These are phyloP conservation scores for Amanita subjunquillea DNA, from an alignment of 768 basidiomycete genomes.

Conservation along the genomic window DNA sequence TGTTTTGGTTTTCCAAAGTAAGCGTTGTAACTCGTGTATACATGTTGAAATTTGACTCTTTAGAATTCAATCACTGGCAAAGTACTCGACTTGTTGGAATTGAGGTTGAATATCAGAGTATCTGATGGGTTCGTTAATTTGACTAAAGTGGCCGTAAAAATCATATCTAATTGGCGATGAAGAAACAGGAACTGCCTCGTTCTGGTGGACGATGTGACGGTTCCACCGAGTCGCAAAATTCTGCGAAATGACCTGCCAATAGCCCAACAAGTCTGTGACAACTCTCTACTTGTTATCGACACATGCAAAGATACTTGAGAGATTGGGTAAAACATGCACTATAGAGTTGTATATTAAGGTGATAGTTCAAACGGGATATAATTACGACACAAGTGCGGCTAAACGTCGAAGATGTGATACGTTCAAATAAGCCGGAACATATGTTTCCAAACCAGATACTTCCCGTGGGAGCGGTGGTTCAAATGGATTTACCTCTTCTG, in stretches of 20 bases:
- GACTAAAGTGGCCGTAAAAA: not conserved
- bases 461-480: constrained; percentile 91
- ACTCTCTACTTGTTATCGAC: constrained; percentile 22
- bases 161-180: not conserved
- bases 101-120: constrained; percentile 22
- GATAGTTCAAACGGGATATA: not conserved
- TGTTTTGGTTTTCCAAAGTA: constrained; percentile 72
- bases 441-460: constrained; percentile 93
- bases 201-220: not conserved
- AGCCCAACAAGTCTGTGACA: constrained; percentile 44
- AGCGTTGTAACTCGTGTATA: constrained; percentile 7
- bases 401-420: constrained; percentile 82
- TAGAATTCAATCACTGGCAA: constrained; percentile 49
- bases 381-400: constrained; percentile 66
- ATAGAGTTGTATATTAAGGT: not conserved
- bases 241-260: constrained; percentile 42
- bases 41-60: not conserved
- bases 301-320: not conserved
- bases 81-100: constrained; percentile 46
- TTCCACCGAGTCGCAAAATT: not conserved
- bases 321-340: not conserved
- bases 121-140: constrained; percentile 22
- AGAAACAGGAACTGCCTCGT: not conserved
- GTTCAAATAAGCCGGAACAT: constrained; percentile 86
- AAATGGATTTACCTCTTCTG: constrained; percentile 94